Evolutionary conservation across 2,329 filamentous ascomycete species (phyloP).

Genomic region (Talaromyces sp.): DNA sequence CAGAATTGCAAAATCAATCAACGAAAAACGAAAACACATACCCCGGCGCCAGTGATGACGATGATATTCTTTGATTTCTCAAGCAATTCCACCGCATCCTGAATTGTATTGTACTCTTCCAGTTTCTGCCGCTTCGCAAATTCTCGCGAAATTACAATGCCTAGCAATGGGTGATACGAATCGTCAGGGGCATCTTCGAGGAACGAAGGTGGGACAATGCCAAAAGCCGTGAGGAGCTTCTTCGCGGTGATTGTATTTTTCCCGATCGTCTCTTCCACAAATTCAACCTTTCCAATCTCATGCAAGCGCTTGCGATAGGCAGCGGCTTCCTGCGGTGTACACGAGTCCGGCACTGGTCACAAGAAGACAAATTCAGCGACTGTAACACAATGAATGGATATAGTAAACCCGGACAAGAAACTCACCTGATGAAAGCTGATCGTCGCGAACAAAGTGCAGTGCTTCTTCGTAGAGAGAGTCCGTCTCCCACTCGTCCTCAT

Average conservation of each 20-base stretch:
- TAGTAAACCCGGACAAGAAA: conserved; percentile 17
- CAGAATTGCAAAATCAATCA: not conserved
- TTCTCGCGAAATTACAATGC: conserved; percentile 73
- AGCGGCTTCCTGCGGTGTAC: conserved; percentile 65
- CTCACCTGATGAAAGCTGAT: conserved; percentile 45
- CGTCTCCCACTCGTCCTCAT: conserved; percentile 53
- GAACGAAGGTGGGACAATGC: conserved; percentile 67
- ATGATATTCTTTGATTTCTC: conserved; percentile 76
- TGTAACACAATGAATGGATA: not conserved
- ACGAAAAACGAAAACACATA: conserved; percentile 24
- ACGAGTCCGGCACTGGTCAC: conserved; percentile 47
- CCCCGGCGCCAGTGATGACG: conserved; percentile 86
- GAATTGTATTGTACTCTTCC: conserved; percentile 72
- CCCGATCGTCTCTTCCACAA: conserved; percentile 68
- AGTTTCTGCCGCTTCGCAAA: conserved; percentile 78
- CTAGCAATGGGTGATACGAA: conserved; percentile 69
- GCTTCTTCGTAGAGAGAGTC: conserved; percentile 62
- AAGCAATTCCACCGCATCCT: conserved; percentile 79
- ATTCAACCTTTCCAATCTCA: conserved; percentile 70
- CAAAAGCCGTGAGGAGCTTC: conserved; percentile 83
- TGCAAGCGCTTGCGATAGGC: conserved; percentile 67
- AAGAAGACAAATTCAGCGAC: conserved; percentile 9
- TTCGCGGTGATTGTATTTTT: conserved; percentile 68
- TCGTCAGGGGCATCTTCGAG: conserved; percentile 70
- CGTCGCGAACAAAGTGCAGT: conserved; percentile 55